phyloP scores from a whole-genome alignment of 257 asterid genomes.

The Solanum pennellii region DNA sequence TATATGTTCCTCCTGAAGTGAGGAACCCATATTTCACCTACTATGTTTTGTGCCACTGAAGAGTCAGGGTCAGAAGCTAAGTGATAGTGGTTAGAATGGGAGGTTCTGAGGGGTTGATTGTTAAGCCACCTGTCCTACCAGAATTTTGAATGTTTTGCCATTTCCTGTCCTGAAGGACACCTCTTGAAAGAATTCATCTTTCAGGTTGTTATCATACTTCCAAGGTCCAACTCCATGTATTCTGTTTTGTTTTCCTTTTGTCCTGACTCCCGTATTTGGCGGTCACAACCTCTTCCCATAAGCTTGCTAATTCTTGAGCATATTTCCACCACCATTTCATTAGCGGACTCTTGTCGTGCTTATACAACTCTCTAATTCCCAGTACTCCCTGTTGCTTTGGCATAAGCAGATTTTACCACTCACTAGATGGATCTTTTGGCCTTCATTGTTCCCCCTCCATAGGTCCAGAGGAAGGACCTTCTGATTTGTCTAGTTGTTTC shows the following conservation, averaged over 20 bases:
- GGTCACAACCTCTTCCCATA: background rate
- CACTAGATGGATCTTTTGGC: background rate
- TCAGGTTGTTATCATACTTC: background rate
- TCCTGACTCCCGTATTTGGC: background rate
- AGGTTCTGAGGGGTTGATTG: background rate
- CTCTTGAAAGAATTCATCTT: background rate
- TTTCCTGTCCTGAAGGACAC: background rate
- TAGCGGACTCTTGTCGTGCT: background rate
- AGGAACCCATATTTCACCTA: background rate
- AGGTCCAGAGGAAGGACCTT: background rate
- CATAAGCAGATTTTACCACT: background rate
- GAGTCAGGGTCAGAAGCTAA: background rate
- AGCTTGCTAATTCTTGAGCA: background rate
- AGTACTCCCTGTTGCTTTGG: background rate
- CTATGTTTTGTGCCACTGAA: background rate
- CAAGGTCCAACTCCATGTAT: background rate
- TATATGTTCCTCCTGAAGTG: background rate
- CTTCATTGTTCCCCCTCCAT: background rate
- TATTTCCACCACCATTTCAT: background rate
- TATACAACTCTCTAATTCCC: background rate
- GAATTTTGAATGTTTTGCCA: background rate
- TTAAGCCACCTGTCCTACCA: background rate
- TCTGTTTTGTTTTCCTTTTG: background rate
- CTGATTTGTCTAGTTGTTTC: background rate
- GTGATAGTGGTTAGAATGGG: background rate